A percentile compares a stretch with the other conserved stretches of the same genome.
These are phyloP conservation scores for Obelidium mucronatum DNA, from an alignment of 192 early-diverging fungal species.

Conservation along the genomic window DNA sequence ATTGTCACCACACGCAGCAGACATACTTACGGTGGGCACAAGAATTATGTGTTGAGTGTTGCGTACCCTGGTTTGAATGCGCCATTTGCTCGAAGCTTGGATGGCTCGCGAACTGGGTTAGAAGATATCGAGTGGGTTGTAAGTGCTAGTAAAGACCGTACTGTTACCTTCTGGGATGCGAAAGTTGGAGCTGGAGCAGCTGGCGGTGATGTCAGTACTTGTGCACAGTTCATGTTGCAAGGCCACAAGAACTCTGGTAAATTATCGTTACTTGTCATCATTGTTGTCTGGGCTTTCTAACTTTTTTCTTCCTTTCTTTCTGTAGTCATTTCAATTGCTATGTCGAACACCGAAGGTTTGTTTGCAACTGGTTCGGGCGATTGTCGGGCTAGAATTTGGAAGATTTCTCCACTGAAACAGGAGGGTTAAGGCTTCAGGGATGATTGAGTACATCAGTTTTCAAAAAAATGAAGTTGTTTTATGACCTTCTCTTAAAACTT, in stretches of 20 bases:
- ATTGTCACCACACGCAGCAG: constrained; percentile 51
- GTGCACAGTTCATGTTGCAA: constrained; percentile 67
- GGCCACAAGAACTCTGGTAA: constrained; percentile 97
- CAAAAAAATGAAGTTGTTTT: background rate
- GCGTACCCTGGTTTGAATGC: constrained; percentile 56
- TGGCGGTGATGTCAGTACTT: constrained; percentile 29
- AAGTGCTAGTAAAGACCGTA: constrained; percentile 90
- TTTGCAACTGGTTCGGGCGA: constrained; percentile 99
- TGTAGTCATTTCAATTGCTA: constrained; percentile 89
- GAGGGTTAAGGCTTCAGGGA: background rate
- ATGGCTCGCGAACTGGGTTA: constrained; percentile 27
- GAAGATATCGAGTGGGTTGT: constrained; percentile 81
- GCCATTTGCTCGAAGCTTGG: constrained; percentile 29
- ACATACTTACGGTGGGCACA: constrained; percentile 72
- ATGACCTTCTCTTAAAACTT: too few relatives aligned
- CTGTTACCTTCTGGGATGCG: constrained; percentile 95
- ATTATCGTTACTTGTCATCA: background rate
- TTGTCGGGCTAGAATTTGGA: constrained; percentile 90
- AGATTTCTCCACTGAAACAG: constrained; percentile 18
- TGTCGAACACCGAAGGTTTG: constrained; percentile 79
- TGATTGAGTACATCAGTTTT: too few relatives aligned
- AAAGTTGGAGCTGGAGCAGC: constrained; percentile 60
- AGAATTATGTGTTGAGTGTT: constrained; percentile 97
- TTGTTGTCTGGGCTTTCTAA: background rate
- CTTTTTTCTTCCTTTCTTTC: background rate